Evolutionary conservation across 2,329 filamentous ascomycete species (phyloP).

Genomic region (Phyllosticta capitalensis): DNA sequence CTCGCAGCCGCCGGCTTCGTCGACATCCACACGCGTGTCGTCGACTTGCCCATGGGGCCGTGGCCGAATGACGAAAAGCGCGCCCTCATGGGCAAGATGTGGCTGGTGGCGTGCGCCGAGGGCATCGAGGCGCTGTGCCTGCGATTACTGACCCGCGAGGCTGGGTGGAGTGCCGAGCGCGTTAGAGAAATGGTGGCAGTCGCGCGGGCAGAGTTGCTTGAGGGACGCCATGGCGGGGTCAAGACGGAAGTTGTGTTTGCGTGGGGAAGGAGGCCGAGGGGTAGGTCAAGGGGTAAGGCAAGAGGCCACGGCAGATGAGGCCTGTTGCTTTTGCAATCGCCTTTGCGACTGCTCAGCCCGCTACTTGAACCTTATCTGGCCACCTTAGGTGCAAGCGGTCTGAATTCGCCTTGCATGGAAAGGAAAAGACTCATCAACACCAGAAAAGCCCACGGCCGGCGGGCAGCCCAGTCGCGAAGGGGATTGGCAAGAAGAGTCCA

Average conservation of each 20-base stretch:
- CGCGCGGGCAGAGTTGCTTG: conserved; percentile 3
- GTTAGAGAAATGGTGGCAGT: conserved; percentile 14
- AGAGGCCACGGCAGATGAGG: not conserved
- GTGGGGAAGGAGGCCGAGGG: conserved; percentile 4
- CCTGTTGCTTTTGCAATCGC: not conserved
- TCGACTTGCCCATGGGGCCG: conserved; percentile 28
- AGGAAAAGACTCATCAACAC: no score
- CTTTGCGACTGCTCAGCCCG: no score
- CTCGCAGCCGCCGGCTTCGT: conserved; percentile 37
- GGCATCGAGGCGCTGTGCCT: conserved; percentile 31
- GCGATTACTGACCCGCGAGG: conserved; percentile 25
- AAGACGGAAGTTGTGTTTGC: conserved; percentile 4
- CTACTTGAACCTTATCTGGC: no score
- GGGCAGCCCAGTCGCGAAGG: no score
- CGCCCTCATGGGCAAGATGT: conserved; percentile 33
- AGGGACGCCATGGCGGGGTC: conserved; percentile 1
- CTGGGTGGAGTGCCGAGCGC: conserved; percentile 25
- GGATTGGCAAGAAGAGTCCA: no score
- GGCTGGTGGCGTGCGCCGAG: conserved; percentile 30
- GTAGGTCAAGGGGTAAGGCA: not conserved
- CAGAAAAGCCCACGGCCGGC: no score
- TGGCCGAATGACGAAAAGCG: conserved; percentile 27
- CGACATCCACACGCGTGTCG: conserved; percentile 31
- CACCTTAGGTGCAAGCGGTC: no score
- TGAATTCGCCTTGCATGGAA: no score